These are phyloP conservation scores for Grammothele lineata DNA, from an alignment of 768 basidiomycete genomes.

Conservation along the genomic window DNA sequence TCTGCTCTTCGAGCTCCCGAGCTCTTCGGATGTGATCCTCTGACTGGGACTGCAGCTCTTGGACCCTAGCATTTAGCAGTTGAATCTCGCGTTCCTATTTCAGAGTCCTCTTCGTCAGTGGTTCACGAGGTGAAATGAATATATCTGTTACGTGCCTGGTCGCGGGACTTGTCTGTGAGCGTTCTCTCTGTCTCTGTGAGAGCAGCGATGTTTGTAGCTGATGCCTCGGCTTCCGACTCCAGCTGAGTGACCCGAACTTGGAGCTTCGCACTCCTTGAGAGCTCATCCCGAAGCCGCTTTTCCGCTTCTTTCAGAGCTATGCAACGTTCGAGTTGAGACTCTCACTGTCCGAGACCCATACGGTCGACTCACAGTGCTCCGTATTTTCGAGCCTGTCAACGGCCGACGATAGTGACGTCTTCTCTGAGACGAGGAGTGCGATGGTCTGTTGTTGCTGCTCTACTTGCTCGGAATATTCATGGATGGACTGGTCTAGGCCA, in stretches of 20 bases:
- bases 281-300: slow-evolving; percentile 19
- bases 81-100: slow-evolving; percentile 73
- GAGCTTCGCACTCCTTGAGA: slow-evolving; percentile 12
- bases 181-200: slow-evolving; percentile 52
- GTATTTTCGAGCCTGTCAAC: slow-evolving; percentile 28
- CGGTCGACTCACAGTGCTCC: slow-evolving; percentile 26
- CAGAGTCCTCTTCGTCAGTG: neutral
- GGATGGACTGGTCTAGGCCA: slow-evolving; percentile 15
- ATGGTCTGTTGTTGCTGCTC: slow-evolving; percentile 38
- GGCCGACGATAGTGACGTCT: slow-evolving; percentile 27
- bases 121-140: too few relatives aligned
- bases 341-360: neutral
- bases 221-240: slow-evolving; percentile 34
- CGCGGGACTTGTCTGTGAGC: slow-evolving; percentile 43
- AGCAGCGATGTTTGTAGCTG: slow-evolving; percentile 36
- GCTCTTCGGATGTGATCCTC: slow-evolving; percentile 53
- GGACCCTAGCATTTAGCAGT: slow-evolving; percentile 47
- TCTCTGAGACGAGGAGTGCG: slow-evolving; percentile 35
- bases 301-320: slow-evolving; percentile 24
- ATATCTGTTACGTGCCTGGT: slow-evolving; percentile 39
- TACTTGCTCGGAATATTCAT: slow-evolving; percentile 15
- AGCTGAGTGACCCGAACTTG: slow-evolving; percentile 37
- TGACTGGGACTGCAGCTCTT: slow-evolving; percentile 49
- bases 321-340: neutral
- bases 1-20: slow-evolving; percentile 75